Base-by-base conservation (phyloP, 495 filamentous ascomycete genomes). In the Parachaetomium inaequale region DNA sequence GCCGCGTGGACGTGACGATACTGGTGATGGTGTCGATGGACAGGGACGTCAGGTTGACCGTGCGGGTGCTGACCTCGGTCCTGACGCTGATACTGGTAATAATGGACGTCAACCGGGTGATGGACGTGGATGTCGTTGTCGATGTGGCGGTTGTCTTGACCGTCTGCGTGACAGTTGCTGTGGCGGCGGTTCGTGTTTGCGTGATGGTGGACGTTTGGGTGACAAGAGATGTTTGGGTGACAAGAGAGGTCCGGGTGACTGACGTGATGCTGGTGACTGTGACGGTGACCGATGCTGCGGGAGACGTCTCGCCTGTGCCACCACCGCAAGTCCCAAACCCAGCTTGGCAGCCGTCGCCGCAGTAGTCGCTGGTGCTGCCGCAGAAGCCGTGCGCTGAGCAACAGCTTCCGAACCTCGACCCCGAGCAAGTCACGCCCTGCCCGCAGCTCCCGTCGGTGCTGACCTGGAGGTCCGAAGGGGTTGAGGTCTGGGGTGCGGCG, bases 371-470 rank as follows among this genome's bases (percentile, higher is more conserved):
- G 28, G 71, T 76, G 64, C 66, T 68, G 40, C 76, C 73, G 52
- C 76, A 79, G 32, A 59, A 75, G n/a, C 74, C 69, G 65, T 75
- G 72, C 58, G 59, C 64, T 43, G 78, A 80, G 61, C 78, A 80
- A 59, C 78, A 80, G 51, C 62, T 66, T 26, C 78, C 78, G 53
- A 60, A 80, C 6, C 50, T 38, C 3, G 76, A 79, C 5, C 76
- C 76, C 0, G 67, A 47, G 54, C 78, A 80, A 12, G 78, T 80
- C 17, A 76, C 51, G 10, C 74, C 73, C 4, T 62, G 51, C 4
- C 78, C 78, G 31, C 78, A 80, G 21, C 59, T 63, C 15, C 78
- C 78, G 31, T 79, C 76, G 43, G 36, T 25, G 61, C 69, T 73
- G 55, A 67, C 45, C 36, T 49, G 34, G 10, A 69, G 58, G 1